Evolutionary conservation across 805 yeast species (phyloP).

Genomic region (Zygosaccharomyces lentus): DNA sequence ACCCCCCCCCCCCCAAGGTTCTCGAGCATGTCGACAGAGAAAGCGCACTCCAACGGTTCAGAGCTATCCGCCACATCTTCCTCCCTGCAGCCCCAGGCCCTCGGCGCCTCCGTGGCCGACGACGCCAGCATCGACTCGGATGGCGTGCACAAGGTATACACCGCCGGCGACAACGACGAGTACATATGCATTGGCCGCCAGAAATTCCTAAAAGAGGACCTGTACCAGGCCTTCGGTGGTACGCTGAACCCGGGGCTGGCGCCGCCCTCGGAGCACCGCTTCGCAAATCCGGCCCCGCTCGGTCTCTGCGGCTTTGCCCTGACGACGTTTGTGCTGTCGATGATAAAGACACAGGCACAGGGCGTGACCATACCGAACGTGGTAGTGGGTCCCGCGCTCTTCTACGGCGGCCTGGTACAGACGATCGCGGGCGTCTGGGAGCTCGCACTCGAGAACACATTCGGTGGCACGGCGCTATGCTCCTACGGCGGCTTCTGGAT

Average conservation of each 20-base stretch:
- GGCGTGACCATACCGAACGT: slow-evolving; percentile 49
- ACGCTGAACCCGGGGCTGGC: slow-evolving; percentile 65
- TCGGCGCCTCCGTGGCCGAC: background rate
- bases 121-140: slow-evolving; percentile 1
- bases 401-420: slow-evolving; percentile 62
- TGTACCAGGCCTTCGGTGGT: slow-evolving; percentile 76
- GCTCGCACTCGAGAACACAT: slow-evolving; percentile 57
- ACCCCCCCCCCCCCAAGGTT: no score
- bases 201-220: slow-evolving; percentile 57
- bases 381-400: slow-evolving; percentile 53
- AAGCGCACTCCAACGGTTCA: background rate
- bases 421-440: slow-evolving; percentile 65
- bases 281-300: slow-evolving; percentile 64
- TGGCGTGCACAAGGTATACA: slow-evolving; percentile 27
- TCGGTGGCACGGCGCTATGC: slow-evolving; percentile 60
- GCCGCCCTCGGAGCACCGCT: slow-evolving; percentile 52
- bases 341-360: slow-evolving; percentile 52
- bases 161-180: slow-evolving; percentile 50
- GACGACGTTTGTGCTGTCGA: slow-evolving; percentile 56
- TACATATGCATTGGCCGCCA: slow-evolving; percentile 69
- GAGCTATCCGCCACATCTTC: background rate
- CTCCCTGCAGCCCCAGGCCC: background rate
- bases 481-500: slow-evolving; percentile 72
- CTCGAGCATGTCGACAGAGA: background rate
- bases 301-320: slow-evolving; percentile 60